Base-by-base conservation (phyloP, 208 protist genomes). In the Leptomonas seymouri region DNA sequence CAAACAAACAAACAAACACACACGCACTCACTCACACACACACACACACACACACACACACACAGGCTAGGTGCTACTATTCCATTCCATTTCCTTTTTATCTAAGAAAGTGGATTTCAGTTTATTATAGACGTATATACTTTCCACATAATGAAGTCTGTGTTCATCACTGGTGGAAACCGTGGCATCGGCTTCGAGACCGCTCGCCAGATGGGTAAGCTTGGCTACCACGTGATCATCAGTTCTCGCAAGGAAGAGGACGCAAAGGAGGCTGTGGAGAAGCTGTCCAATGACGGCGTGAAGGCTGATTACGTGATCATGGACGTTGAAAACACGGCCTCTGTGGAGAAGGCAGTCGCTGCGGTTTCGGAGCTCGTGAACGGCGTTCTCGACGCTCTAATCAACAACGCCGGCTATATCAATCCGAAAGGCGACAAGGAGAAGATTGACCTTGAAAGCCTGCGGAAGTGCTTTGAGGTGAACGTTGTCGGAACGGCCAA, bases 181-280 rank as follows among this genome's bases (percentile, higher is more conserved):
- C 84, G 84, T 49, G 93, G 91, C 9, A 90, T 97, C 59, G 91
- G 91, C 34, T 61, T 90, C 20, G 84, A 92, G 59, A 91, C 82
- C 12, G 87, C 86, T 1, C 74, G 64, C 23, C 78, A 82, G 63
- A 71, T 89, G 59, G 81, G 58, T 39, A 87, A 81, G 71, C 63
- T 87, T 64, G 87, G 58, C 58, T 85, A 85, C 59, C 44, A 78
- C 45, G 86, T 95, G 5, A 73, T 95, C n/a, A 62, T 97, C 36
- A 88, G 85, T 45, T 79, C 71, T 18, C 82, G 89, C 41, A 78
- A 76, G 50, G 59, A 64, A 14, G 59, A 46, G 12, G 28, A 76
- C 15, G 84, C 77, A 21, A 81, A 93, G 72, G 63, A 59, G 6
- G 85, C 83, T 0, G 66, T 82, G 9, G 75, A 71, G 55, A 53